Evolutionary conservation across 768 basidiomycete species (phyloP).

Genomic region (Udeniomyces megalosporus): DNA sequence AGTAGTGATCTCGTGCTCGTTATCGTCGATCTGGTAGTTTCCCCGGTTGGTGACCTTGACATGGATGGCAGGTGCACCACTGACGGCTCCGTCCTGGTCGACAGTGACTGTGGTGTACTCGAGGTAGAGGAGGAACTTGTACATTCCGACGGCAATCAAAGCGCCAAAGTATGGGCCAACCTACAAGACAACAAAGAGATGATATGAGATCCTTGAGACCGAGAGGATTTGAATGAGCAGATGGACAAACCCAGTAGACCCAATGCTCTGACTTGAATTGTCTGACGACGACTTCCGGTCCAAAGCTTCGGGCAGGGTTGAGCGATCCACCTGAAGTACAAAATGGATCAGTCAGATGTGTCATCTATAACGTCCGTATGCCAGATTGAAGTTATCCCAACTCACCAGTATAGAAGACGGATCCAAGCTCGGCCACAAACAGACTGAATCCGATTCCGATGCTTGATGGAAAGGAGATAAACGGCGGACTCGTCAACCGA

Average conservation of each 20-base stretch:
- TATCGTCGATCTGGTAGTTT: no score
- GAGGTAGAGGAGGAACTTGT: not conserved
- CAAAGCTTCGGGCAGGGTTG: constrained; percentile 3
- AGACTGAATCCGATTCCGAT: constrained; percentile 32
- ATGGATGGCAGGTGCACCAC: not conserved
- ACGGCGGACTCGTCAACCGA: no score
- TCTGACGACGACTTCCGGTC: not conserved
- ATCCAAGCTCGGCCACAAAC: constrained; percentile 19
- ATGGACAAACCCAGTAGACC: constrained; percentile 14
- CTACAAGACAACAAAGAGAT: no score
- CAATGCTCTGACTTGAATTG: not conserved
- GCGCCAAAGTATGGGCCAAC: no score
- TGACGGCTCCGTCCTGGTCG: not conserved
- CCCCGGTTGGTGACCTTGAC: not conserved
- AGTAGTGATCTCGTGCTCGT: not conserved
- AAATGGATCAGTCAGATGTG: no score
- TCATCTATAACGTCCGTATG: no score
- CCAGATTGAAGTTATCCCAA: not conserved
- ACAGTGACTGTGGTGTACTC: not conserved
- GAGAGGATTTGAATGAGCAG: no score
- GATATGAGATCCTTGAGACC: not conserved
- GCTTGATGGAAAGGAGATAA: no score
- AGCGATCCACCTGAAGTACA: not conserved
- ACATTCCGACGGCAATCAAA: not conserved
- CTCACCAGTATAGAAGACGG: not conserved